Evolutionary conservation across 352 stramenopile species (phyloP).

Genomic region (Phytophthora vignae): DNA sequence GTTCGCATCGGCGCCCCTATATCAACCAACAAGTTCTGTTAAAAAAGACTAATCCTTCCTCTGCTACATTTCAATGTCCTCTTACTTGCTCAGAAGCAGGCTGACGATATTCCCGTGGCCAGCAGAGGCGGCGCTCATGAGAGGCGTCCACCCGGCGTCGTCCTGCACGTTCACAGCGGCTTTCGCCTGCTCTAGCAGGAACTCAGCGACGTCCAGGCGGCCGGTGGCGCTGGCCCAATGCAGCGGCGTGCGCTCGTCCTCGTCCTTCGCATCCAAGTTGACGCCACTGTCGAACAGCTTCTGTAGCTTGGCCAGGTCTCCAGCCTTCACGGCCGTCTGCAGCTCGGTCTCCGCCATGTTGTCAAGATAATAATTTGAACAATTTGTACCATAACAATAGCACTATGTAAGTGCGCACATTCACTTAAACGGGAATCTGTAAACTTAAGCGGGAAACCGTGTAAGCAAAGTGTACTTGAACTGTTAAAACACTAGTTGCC

Average conservation of each 20-base stretch:
- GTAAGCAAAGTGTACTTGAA: too few species aligned
- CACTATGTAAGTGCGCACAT: too few species aligned
- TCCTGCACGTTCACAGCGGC: slow-evolving; percentile 71
- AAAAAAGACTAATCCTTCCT: not conserved
- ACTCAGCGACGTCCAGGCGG: slow-evolving; percentile 62
- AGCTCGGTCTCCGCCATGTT: slow-evolving; percentile 38
- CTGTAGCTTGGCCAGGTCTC: slow-evolving; percentile 42
- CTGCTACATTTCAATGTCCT: not conserved
- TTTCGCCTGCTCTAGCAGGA: slow-evolving; percentile 50
- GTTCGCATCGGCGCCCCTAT: slow-evolving; percentile 65
- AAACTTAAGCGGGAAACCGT: too few species aligned
- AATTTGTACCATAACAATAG: not conserved
- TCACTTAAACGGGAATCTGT: too few species aligned
- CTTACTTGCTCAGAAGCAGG: slow-evolving; percentile 64
- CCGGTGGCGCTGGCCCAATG: slow-evolving; percentile 70
- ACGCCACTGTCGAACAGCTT: slow-evolving; percentile 39
- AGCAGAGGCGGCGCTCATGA: slow-evolving; percentile 79
- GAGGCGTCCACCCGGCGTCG: slow-evolving; percentile 76
- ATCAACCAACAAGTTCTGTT: slow-evolving; percentile 8
- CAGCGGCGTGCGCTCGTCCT: slow-evolving; percentile 76
- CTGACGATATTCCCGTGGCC: slow-evolving; percentile 65
- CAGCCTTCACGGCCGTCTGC: slow-evolving; percentile 36
- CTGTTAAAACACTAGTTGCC: too few species aligned
- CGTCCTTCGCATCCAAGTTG: slow-evolving; percentile 63
- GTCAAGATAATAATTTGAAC: not conserved